phyloP scores from a whole-genome alignment of 2,329 filamentous ascomycete species.

The Rasamsonia emersonii region DNA sequence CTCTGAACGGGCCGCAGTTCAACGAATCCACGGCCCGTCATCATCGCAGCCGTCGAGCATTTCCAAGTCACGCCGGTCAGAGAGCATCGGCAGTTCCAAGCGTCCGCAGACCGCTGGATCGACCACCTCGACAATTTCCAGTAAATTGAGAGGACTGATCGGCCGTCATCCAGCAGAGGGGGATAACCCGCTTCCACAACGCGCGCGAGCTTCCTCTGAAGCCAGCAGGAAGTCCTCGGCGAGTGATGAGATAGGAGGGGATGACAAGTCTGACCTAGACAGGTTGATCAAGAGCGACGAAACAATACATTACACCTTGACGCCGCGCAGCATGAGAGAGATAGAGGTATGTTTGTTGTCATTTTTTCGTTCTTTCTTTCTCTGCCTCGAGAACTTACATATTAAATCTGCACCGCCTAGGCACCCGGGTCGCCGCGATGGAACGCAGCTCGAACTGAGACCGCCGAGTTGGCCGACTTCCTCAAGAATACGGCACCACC shows the following conservation, averaged over 20 bases:
- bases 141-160: slow-evolving; percentile 36
- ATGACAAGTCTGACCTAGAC: slow-evolving; percentile 63
- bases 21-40: slow-evolving; percentile 27
- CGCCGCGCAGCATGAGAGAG: slow-evolving; percentile 68
- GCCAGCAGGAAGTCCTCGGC: slow-evolving; percentile 21
- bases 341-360: slow-evolving; percentile 52
- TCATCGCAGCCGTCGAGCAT: slow-evolving; percentile 18
- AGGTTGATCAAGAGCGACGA: slow-evolving; percentile 73
- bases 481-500: slow-evolving; percentile 28
- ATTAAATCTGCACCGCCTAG: slow-evolving; percentile 11
- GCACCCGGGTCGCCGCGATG: slow-evolving; percentile 27
- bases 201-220: slow-evolving; percentile 29
- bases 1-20: slow-evolving; percentile 32
- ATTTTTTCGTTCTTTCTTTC: slow-evolving; percentile 2
- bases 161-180: slow-evolving; percentile 15
- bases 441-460: slow-evolving; percentile 23
- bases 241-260: slow-evolving; percentile 25
- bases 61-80: slow-evolving; percentile 27
- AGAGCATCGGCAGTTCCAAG: slow-evolving; percentile 29
- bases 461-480: slow-evolving; percentile 30
- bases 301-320: slow-evolving; percentile 74
- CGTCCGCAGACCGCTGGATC: slow-evolving; percentile 33
- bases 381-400: slow-evolving; percentile 5
- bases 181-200: slow-evolving; percentile 19
- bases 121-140: slow-evolving; percentile 31